Evolutionary conservation across 805 yeast species (phyloP), one percentile per base, ranked within the genome.

Genomic region (Ogataea trehaloabstinens): DNA sequence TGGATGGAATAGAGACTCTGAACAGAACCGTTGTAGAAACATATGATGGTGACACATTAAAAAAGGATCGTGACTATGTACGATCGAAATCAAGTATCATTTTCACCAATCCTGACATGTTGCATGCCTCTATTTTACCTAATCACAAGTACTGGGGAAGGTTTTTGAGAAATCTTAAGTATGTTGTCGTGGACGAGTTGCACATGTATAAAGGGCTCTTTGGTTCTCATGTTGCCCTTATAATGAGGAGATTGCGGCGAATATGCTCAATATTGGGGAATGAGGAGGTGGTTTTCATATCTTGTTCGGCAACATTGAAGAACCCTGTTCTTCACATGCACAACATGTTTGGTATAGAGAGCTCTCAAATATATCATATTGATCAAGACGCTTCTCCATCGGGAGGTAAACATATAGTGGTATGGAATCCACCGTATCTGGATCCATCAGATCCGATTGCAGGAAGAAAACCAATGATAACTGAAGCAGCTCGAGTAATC

Each of bases 81-180:
- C 69, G 89, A 39, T 67, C 71, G 18, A 67, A 69, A 34, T 88
- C 95, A 0, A 80, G 83, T 38, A 83, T 93, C 4, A 80, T 93
- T 8, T 88, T 93, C 59, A 87, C 98, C 0, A 93, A 93, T 54
- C 99, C 99, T 0, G 99, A 93, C 57, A 87, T 90, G 71, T 66
- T 93, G 2, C 98, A 93, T 59, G 74, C 87, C 0, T 80, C 90
- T 22, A 78, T 93, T 8, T 63, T 93, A 13, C 98, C 99, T 0
- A 74, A 77, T 37, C 86, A 84, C 61, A 73, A 73, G 21, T 63
- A 68, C 18, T 93, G 98, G 97, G 66, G 74, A 29, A 70, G 73
- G 28, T 85, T 90, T 54, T 63, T 93, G n/a, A 37, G 49, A 37
- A 73, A 78, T 45, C 63, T 93, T 49, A 77, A 74, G 51, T 84